These are phyloP conservation scores for Drechslerella stenobrocha DNA, from an alignment of 2,329 filamentous ascomycete species.

Conservation along the genomic window DNA sequence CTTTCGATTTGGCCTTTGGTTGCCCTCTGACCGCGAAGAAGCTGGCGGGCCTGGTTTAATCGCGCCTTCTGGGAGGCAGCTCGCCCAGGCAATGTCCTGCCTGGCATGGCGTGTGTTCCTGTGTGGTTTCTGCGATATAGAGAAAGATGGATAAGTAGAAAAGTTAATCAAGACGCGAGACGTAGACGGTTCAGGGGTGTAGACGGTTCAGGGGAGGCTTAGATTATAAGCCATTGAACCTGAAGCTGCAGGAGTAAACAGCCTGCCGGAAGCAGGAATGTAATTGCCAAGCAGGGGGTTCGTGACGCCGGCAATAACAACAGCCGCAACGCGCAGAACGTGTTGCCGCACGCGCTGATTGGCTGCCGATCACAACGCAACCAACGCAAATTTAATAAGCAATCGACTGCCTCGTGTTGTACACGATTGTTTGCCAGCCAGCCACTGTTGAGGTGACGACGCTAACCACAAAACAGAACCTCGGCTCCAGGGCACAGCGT, in stretches of 20 bases:
- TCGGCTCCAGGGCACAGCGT: too few relatives aligned
- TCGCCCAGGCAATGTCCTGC: constrained; percentile 26
- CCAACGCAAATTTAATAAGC: too few relatives aligned
- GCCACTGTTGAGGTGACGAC: too few relatives aligned
- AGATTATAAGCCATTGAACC: constrained; percentile 1
- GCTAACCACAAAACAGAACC: too few relatives aligned
- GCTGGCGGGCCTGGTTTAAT: constrained; percentile 58
- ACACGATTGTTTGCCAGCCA: too few relatives aligned
- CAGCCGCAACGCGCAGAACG: constrained; percentile 14
- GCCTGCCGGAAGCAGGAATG: constrained; percentile 37
- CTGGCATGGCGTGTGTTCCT: constrained; percentile 17
- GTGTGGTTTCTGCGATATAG: not conserved
- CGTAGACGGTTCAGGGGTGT: not conserved
- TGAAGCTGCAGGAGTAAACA: constrained; percentile 24
- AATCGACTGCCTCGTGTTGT: too few relatives aligned
- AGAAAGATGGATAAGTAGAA: not conserved
- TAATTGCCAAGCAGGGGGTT: constrained; percentile 36
- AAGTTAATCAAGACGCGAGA: not conserved
- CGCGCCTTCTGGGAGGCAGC: constrained; percentile 55
- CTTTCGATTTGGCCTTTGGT: constrained; percentile 66
- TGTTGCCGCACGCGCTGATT: constrained; percentile 20
- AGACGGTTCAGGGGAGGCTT: not conserved
- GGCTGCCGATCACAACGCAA: constrained; percentile 16
- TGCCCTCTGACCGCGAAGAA: constrained; percentile 56
- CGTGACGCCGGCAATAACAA: constrained; percentile 19